Evolutionary conservation across 495 filamentous ascomycete genomes (phyloP), one percentile per base, ranked within the genome.

Genomic region (Penicillium malachiteum): DNA sequence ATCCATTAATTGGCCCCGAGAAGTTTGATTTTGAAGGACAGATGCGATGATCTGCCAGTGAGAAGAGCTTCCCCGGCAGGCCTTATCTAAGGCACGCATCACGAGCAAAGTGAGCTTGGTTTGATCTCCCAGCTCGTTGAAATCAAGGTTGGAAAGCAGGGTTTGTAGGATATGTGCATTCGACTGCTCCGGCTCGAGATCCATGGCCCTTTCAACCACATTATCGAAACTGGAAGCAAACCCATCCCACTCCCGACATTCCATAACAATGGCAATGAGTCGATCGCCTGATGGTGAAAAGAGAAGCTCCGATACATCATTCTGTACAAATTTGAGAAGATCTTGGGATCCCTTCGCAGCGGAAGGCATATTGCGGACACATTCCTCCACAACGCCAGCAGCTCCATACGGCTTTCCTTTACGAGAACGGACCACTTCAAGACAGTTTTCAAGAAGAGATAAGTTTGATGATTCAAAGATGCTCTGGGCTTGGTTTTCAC

Each of bases 341-440:
- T 68, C 59, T 13, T 64, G 51, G 0, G 71, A 78, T 2, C 47
- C 41, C 45, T 70, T 64, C 3, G 69, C 69, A 32, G 79, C 53
- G 16, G 70, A 71, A 0, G 78, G 73, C 17, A 83, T 63, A n/a
- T 58, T 68, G 40, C 70, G 67, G 40, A 80, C 58, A 49, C 73
- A 75, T 39, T 77, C 71, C 55, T 82, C 77, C 3, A 94, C 63
- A 3, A 84, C 77, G 5, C 81, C 81, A 16, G 91, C 89, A 12
- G 87, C 87, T 12, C 87, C 89, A 60, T 89, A 96, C 0, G 90
- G 88, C 62, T 94, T 94, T 42, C 90, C 91, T 57, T 92, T 89
- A 45, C 88, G 77, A 26, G 72, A 72, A 39, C 70, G 71, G 13
- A 87, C 54, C 3, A 83, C 66, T 14, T 78, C 59, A 12, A 84